Base-by-base conservation (phyloP, 345 rosid genomes). In the Excoecaria cochinchinensis region DNA sequence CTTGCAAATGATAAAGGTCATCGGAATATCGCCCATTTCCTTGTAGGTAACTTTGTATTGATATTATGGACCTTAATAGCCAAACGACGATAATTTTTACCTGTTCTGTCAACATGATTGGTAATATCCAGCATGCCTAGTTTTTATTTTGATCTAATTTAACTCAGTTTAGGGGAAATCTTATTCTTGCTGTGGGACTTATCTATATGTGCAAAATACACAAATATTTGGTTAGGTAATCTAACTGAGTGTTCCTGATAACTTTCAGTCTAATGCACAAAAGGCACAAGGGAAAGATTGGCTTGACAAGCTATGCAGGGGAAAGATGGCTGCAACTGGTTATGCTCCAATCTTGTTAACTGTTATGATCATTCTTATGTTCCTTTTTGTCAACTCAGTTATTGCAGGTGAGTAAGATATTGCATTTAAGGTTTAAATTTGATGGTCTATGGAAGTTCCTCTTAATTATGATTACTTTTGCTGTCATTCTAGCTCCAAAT, bases 1-100 rank as follows among this genome's bases (percentile, higher is more conserved):
- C 87, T 93, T 70, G 99, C 99, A 79, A 86, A 86, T 85, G 94
- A 95, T 87, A 91, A 88, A 85, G 98, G 98, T 88, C 96, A 95
- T 90, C 90, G 85, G 82, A 93, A 89, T 78, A 80, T 95, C 66
- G 89, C 90, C 81, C 84, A 78, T 77, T 85, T 91, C 87, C 98
- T 95, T 86, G 99, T 95, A 93, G 78, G 99, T 93, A 83, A 80
- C 75, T 68, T 73, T 85, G 62, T 82, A 71, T 75, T 57, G 76
- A 64, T 82, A 74, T 71, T 80, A 65, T 78, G 76, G 46, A 78
- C 64, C 50, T 42, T 75, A 71, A 21, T 66, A 22, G 22, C 17
- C 60, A 38, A 25, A 19, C 67, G 53, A 5, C 22, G 24, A 40
- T 62, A 36, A 57, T 68, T 31, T 39, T 67, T 67, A 36, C 53